Base-by-base conservation (phyloP, 1,284 basidiomycete genomes). In the Ustanciosporium gigantosporum region DNA sequence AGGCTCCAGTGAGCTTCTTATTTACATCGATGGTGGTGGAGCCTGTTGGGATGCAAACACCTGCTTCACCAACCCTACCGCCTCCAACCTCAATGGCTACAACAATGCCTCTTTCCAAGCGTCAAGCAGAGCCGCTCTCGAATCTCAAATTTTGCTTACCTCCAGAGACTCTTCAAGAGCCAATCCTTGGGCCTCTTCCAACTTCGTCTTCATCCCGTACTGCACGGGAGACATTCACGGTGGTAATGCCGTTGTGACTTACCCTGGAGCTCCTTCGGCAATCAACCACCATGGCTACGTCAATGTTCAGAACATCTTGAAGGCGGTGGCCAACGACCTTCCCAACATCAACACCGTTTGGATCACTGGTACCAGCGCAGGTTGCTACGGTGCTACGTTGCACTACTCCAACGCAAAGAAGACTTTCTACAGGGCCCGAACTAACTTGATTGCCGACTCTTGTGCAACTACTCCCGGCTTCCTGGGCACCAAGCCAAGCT, bases 151-250 rank as follows among this genome's bases (percentile, higher is more conserved):
- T n/a, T 37, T 51, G 22, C 16, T 58, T 25, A 47, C 37, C 3
- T 47, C 56, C 16, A 47, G 56, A n/a, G 41, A 58, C 42, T 45
- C 48, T 15, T 15, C 40, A 3, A 29, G 40, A 14, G 25, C 27
- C n/a, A 58, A 58, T 7, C 56, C 56, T 0, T 58, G 44, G 41
- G 19, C 34, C 20, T 36, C 36, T 5, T 25, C 56, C 3, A 39
- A 47, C 37, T 41, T 36, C 17, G 41, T 52, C 27, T 58, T 51
- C 17, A 44, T 58, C n/a, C 56, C 48, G 6, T 58, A 58, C 29
- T 58, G 56, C 37, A 58, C 56, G 0, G 56, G 41, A 5, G 56
- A 58, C 23, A 21, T 58, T 17, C 56, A 58, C 19, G 48, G 29
- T 8, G 55, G 47, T 16, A 31, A 50, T 38, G 35, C 39, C 11